These are phyloP conservation scores for Cryphonectria carpinicola DNA, from an alignment of 2,329 filamentous ascomycete genomes.

Conservation along the genomic window DNA sequence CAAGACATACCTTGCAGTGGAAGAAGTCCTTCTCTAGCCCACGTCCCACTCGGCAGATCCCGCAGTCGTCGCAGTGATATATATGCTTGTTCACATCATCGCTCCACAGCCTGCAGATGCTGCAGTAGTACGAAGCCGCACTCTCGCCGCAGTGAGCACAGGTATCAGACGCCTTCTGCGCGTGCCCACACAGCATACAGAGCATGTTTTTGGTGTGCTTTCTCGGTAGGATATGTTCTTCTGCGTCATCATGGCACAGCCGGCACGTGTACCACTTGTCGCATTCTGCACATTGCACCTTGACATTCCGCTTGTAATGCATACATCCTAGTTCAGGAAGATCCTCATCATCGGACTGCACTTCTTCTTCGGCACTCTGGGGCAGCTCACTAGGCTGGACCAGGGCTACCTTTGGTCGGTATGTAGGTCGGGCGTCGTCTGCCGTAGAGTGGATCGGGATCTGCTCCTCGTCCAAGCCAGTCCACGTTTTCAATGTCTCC, in stretches of 20 bases:
- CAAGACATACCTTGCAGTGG: conserved; percentile 83
- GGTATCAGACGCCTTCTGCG: conserved; percentile 78
- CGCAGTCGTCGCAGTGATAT: conserved; percentile 95
- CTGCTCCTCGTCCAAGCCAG: conserved; percentile 48
- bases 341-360: conserved; percentile 24
- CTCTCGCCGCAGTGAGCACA: conserved; percentile 78
- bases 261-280: conserved; percentile 93
- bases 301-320: conserved; percentile 95
- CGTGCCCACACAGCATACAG: conserved; percentile 90
- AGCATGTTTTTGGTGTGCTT: conserved; percentile 92
- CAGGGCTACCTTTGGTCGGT: conserved; percentile 56
- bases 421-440: conserved; percentile 70
- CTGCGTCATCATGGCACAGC: conserved; percentile 85
- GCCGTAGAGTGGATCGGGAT: conserved; percentile 35
- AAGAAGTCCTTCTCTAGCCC: conserved; percentile 96
- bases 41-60: conserved; percentile 88
- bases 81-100: conserved; percentile 89
- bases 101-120: conserved; percentile 96
- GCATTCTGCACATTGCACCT: conserved; percentile 90
- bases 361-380: conserved; percentile 47
- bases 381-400: conserved; percentile 44
- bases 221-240: conserved; percentile 79
- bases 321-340: conserved; percentile 73
- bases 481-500: conserved; percentile 63
- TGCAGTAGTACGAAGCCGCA: conserved; percentile 89